A percentile compares a stretch with the other conserved stretches of the same genome.
Evolutionary conservation across 495 filamentous ascomycete genomes (phyloP).

Genomic region (Aspergillus indologenus): DNA sequence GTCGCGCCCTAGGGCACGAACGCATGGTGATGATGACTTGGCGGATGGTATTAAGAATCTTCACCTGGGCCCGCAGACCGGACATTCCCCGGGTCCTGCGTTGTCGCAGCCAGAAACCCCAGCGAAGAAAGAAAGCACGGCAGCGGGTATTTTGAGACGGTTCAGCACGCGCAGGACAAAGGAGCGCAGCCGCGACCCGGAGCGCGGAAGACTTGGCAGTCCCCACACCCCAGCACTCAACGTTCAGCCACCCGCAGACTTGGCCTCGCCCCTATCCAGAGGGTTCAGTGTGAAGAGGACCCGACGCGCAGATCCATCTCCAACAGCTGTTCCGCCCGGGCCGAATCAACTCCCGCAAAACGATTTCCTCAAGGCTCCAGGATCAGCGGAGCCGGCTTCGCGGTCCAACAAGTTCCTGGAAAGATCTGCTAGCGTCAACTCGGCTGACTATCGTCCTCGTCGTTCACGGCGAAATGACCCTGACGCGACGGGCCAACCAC

Average conservation of each 20-base stretch:
- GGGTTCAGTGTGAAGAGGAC: conserved; percentile 78
- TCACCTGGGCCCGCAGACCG: conserved; percentile 53
- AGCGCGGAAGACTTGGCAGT: conserved; percentile 53
- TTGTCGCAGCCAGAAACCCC: conserved; percentile 58
- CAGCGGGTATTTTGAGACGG: conserved; percentile 79
- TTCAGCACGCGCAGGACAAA: conserved; percentile 82
- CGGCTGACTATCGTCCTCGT: conserved; percentile 67
- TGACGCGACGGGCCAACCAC: conserved; percentile 57
- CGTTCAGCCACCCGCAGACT: conserved; percentile 69
- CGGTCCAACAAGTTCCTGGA: conserved; percentile 63
- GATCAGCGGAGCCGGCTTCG: conserved; percentile 54
- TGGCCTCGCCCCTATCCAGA: conserved; percentile 60
- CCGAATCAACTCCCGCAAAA: conserved; percentile 68
- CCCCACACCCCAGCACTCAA: conserved; percentile 67
- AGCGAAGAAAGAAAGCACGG: conserved; percentile 80
- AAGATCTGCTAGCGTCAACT: conserved; percentile 82
- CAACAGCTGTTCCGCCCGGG: conserved; percentile 54
- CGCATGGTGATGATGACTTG: conserved; percentile 93
- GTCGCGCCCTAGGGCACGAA: conserved; percentile 79
- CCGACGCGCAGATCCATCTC: conserved; percentile 57
- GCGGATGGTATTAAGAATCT: conserved; percentile 71
- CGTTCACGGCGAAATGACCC: conserved; percentile 57
- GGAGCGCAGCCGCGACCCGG: conserved; percentile 48
- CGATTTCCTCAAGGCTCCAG: conserved; percentile 69
- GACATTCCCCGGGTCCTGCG: conserved; percentile 54